A percentile compares a stretch with the other conserved stretches of the same genome.
These are phyloP conservation scores for Neonectria faginata DNA, from an alignment of 2,329 filamentous ascomycete genomes.

Conservation along the genomic window DNA sequence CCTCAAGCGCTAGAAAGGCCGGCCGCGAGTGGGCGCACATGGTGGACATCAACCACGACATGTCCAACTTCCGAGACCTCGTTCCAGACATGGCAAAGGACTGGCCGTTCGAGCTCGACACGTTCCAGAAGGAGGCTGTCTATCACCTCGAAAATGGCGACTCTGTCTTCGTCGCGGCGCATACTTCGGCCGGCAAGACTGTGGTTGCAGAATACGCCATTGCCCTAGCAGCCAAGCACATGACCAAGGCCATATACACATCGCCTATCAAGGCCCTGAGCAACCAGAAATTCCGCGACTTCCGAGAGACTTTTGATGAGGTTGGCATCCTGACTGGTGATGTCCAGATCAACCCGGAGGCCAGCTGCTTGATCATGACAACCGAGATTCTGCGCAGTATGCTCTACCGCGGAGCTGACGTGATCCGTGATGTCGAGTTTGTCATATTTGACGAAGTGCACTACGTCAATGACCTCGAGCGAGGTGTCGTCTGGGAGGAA, in stretches of 20 bases:
- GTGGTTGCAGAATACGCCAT: conserved; percentile 99
- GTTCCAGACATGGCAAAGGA: conserved; percentile 96
- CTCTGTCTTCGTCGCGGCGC: conserved; percentile 96
- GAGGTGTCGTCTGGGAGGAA: conserved; percentile 99
- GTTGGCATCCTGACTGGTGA: conserved; percentile 97
- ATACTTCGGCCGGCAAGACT: conserved; percentile 97
- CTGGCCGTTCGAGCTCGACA: conserved; percentile 97
- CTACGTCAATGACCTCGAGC: conserved; percentile 95
- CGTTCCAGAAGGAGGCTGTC: conserved; percentile 97
- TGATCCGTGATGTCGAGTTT: conserved; percentile 97
- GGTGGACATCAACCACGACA: conserved; percentile 93
- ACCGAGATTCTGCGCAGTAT: conserved; percentile 98
- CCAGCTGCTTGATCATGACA: conserved; percentile 99
- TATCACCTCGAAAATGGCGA: conserved; percentile 97
- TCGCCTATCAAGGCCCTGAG: conserved; percentile 98
- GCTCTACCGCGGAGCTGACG: conserved; percentile 94
- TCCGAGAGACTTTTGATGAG: conserved; percentile 89
- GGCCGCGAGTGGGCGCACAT: conserved; percentile 97
- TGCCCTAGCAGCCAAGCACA: conserved; percentile 94
- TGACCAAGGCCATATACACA: conserved; percentile 99
- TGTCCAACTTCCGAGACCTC: conserved; percentile 92
- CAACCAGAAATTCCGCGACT: conserved; percentile 98
- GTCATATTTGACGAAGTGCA: conserved; percentile 99
- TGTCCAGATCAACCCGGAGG: conserved; percentile 97
- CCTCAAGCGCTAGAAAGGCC: conserved; percentile 77